Percentiles rank a stretch among this genome's conserved stretches.
phyloP scores from a whole-genome alignment of 176 grass and related monocot genomes.

The Avena sativa region DNA sequence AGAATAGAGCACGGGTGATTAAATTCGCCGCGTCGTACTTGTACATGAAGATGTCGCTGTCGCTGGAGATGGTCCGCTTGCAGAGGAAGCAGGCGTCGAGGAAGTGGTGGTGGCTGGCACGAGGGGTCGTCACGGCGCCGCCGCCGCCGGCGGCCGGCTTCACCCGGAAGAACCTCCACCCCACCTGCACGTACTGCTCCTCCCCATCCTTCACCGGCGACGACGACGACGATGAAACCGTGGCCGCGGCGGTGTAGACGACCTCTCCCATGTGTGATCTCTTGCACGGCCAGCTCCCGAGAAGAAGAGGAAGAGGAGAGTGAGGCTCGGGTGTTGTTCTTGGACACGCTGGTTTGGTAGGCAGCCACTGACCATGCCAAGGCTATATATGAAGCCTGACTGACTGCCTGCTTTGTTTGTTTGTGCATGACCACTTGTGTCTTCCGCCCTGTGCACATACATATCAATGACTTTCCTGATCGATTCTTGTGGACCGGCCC shows the following conservation, averaged over 20 bases:
- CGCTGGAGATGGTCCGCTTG: constrained; percentile 58
- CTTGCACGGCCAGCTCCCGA: neutral
- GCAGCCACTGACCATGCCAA: neutral
- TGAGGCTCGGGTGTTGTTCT: neutral
- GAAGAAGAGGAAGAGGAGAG: constrained; percentile 2
- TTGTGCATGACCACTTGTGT: neutral
- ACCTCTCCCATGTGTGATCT: neutral
- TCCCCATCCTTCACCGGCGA: neutral
- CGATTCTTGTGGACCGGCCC: neutral
- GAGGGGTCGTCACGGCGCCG: no score
- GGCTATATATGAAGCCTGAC: neutral
- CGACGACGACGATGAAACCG: neutral
- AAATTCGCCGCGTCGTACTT: constrained; percentile 35
- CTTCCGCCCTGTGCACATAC: neutral
- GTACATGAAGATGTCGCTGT: constrained; percentile 84
- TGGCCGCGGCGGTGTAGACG: neutral
- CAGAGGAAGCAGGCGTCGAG: constrained; percentile 82
- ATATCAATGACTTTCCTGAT: neutral
- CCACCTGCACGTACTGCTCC: constrained; percentile 50
- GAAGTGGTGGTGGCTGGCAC: constrained; percentile 45
- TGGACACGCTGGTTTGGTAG: neutral
- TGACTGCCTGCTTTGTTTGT: neutral
- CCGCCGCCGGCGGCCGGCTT: neutral
- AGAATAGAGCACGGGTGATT: no score
- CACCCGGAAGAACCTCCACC: constrained; percentile 53